Conservation (phyloP, 805 yeast species). For the Lipomyces anomalus region DNA sequence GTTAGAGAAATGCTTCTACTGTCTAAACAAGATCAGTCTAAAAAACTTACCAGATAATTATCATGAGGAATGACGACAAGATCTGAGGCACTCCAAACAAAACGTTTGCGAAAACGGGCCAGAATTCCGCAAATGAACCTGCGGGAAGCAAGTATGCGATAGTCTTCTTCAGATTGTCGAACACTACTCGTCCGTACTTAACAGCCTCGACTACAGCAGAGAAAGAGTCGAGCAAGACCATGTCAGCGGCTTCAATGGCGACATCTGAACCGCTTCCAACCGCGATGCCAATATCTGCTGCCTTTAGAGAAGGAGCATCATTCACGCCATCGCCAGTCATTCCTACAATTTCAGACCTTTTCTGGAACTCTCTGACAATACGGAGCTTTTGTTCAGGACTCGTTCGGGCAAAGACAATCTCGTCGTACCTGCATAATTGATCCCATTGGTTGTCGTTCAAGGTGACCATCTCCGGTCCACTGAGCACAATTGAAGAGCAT, state of each 20-base stretch:
- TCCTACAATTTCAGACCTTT: slow-evolving; percentile 44
- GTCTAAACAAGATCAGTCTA: neutral
- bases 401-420: slow-evolving; percentile 39
- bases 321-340: slow-evolving; percentile 81
- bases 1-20: neutral
- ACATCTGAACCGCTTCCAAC: slow-evolving; percentile 71
- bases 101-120: slow-evolving; percentile 46
- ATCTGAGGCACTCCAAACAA: slow-evolving; percentile 48
- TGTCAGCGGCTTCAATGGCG: slow-evolving; percentile 68
- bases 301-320: slow-evolving; percentile 70
- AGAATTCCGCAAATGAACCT: slow-evolving; percentile 46
- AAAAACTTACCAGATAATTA: slow-evolving; percentile 37
- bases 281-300: slow-evolving; percentile 71
- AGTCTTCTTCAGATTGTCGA: slow-evolving; percentile 46
- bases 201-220: slow-evolving; percentile 81
- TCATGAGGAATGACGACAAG: slow-evolving; percentile 47
- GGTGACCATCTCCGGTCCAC: slow-evolving; percentile 5
- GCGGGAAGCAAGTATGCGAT: slow-evolving; percentile 49
- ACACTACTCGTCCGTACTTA: slow-evolving; percentile 73
- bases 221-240: slow-evolving; percentile 49
- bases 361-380: slow-evolving; percentile 46
- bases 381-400: slow-evolving; percentile 49
- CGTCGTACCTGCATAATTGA: slow-evolving; percentile 34
- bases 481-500: slow-evolving; percentile 6
- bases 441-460: slow-evolving; percentile 41